These are phyloP conservation scores for Xylaria bambusicola DNA, from an alignment of 495 filamentous ascomycete genomes.

Conservation along the genomic window DNA sequence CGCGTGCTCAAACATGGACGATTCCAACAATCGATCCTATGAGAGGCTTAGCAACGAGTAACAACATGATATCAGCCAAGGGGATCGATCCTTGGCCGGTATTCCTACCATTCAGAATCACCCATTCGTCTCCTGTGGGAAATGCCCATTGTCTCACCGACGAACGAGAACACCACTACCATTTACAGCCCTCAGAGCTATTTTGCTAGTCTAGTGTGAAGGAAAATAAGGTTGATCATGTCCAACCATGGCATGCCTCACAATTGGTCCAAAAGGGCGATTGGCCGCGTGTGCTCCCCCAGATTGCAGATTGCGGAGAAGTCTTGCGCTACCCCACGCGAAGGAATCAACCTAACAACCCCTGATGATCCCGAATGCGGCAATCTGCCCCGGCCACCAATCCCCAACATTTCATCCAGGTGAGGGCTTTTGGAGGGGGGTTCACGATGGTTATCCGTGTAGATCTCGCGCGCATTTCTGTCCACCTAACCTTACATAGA, in stretches of 20 bases:
- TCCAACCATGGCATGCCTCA: not conserved
- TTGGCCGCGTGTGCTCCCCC: constrained; percentile 14
- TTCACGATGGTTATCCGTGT: not conserved
- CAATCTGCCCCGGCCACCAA: constrained; percentile 4
- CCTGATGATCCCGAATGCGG: constrained; percentile 7
- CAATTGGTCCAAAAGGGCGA: not conserved
- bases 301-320: constrained; percentile 11
- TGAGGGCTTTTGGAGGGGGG: not conserved
- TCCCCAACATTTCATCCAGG: not conserved
- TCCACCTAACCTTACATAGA: no score
- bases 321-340: constrained; percentile 7
- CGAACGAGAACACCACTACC: no score
- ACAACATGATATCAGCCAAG: not conserved
- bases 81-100: not conserved
- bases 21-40: not conserved
- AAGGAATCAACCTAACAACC: constrained; percentile 5
- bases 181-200: not conserved
- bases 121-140: no score
- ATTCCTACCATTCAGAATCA: no score
- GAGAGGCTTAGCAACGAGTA: not conserved
- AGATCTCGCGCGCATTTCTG: no score
- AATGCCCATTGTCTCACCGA: no score
- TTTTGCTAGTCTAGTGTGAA: not conserved
- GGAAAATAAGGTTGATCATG: constrained; percentile 2
- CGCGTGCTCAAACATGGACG: not conserved